Base-by-base conservation (phyloP, 2,329 filamentous ascomycete genomes). In the Leptodontidium sp. region DNA sequence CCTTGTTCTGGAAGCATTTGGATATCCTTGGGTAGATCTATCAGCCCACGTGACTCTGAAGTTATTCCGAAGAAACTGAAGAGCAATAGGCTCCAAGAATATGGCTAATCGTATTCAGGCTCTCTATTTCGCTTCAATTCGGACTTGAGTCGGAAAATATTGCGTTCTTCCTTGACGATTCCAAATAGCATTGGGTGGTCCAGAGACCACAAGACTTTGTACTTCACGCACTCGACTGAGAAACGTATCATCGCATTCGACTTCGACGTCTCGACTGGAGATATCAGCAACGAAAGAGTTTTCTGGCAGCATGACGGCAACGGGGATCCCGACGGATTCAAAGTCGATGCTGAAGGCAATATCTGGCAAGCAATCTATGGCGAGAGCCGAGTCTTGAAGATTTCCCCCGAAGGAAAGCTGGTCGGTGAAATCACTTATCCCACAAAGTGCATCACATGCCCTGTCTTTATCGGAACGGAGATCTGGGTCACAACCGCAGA, bases 321-420 rank as follows among this genome's bases (percentile, higher is more conserved):
- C 32, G 90, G 90, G 59, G 87, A 88, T 71, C 93, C 93, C 0
- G 94, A 98, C 80, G 94, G 94, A 1, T 94, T 95, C 81, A 90
- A 91, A 71, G 87, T 97, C 76, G 94, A 98, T 77, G 87, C 86
- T 53, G 88, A 97, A 65, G 94, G 93, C n/a, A 91, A 91, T 81
- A 85, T 97, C 76, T 98, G 95, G 94, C 90, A 92, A 70, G 92
- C 93, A 8, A 84, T 96, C n/a, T 96, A 93, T 77, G 93, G 93
- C 65, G 92, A 91, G 71, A 84, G 87, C 68, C 87, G 88, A 69
- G 92, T 97, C 29, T 82, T 97, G 72, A 88, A 91, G 78, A 90
- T 97, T 76, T 74, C 66, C 4, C 88, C 86, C 59, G 80, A 86
- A 62, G 93, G 93, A 2, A 82, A 89, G 75, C 81, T 97, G 38